Base-by-base conservation (phyloP, 2,329 filamentous ascomycete species). In the Bipolaris victoriae region DNA sequence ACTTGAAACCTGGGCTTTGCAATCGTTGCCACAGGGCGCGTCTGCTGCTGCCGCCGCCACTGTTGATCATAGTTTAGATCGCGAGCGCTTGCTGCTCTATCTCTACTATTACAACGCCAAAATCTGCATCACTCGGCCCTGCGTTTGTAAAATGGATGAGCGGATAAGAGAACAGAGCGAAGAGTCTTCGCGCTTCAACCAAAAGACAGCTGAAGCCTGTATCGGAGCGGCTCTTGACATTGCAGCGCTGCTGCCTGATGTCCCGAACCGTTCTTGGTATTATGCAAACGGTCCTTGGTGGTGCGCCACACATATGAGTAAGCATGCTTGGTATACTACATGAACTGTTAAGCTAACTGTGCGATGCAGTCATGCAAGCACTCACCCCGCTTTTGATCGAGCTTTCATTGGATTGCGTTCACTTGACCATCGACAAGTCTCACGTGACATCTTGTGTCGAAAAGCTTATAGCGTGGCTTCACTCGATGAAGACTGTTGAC, bases 111-210 rank as follows among this genome's bases (percentile, higher is more conserved):
- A 69, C 45, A 76, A 69, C 41, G 64, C 69, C 1, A 72, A 67
- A 35, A 72, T 78, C 2, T 68, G 77, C 18, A 74, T 76, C 26
- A 75, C 68, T 15, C 72, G 74, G 7, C 77, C 77, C 7, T 77
- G 75, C 49, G 59, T 79, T 1, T 79, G 76, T 46, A 61, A 71
- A 15, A 40, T 76, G 10, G 69, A 77, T n/a, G 9, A 57, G 3
- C 69, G 68, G 5, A 75, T 77, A 31, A 58, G 65, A n/a, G 58
- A 64, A 9, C 73, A 76, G 50, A 74, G 68, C 3, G 55, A 64
- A 31, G 39, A 57, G 6, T 77, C 73, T 5, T 64, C 59, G 13
- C 56, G 58, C 1, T 71, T 77, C 53, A 72, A 78, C 40, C 49
- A 57, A 9, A 63, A 65, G 5, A 68, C 60, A 7, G 77, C 77